Evolutionary conservation across 164 flowering plant genomes (phyloP), one percentile per base, ranked within the genome.

Genomic region (Tinospora cordifolia): DNA sequence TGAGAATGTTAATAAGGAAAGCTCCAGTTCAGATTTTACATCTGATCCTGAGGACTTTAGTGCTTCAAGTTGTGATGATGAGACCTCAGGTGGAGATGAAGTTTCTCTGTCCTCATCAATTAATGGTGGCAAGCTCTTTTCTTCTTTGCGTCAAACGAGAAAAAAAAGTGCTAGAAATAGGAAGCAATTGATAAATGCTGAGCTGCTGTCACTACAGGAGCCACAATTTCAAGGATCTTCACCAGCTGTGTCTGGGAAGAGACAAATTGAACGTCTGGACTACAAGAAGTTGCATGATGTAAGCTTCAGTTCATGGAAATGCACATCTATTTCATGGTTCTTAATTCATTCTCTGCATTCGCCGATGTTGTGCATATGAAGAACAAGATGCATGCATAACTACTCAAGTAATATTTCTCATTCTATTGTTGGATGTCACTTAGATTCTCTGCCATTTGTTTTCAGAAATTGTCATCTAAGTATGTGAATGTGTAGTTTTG

Each of bases 231-330:
- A 72, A 67, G 83, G 72, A 68, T 78, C 72, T 69, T 69, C 77
- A 65, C 25, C 74, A 24, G 79, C 83, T 75, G 65, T 81, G 39
- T 76, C 87, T 17, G 81, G 74, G 51, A 88, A 71, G 78, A 82
- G 97, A 69, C 79, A 65, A 24, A 75, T 79, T 1, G 91, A 85
- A 75, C 79, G 85, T 75, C 72, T 92, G 86, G 94, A 92, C 85
- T 91, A 92, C 86, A 90, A 92, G 76, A 89, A 84, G 75, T 77
- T 92, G 63, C 74, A 90, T 78, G 94, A 90, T 84, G 99, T 95
- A 78, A 90, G 96, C 81, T 63, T 72, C 67, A 51, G 51, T 66
- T 74, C 44, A 60, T 27, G 44, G 19, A 8, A 44, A 54, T 54
- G 60, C 58, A 19, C 17, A n/a, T 38, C 2, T 60, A 22, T 47